Base-by-base conservation (phyloP, 495 filamentous ascomycete genomes). In the Xylaria palmicola region DNA sequence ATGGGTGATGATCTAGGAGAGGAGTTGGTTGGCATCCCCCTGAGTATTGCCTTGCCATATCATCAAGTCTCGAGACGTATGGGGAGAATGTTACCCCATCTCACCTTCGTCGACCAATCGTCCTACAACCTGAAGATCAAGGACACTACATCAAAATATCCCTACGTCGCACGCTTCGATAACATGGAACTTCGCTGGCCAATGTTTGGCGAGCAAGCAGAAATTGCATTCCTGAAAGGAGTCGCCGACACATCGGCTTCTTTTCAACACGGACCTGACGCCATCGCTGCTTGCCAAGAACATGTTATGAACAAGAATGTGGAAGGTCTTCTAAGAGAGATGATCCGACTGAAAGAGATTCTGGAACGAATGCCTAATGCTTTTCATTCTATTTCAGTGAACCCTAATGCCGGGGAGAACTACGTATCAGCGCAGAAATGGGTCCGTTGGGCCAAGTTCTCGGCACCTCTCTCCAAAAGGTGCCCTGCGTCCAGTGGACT, bases 171-270 rank as follows among this genome's bases (percentile, higher is more conserved):
- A 4, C 64, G 78, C 10, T 77, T 76, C 40, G 78, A 81, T 47
- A 81, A 82, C 55, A 82, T 77, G 73, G 79, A 81, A 32, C 71
- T 80, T 43, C 71, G 79, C n/a, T 82, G 79, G 79, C 75, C 79
- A 7, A 68, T 81, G 34, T 82, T 82, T 53, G 74, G 79, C 43
- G 78, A 82, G 68, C 69, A 76, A 20, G 75, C 77, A 1, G 79
- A 82, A 59, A 72, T 78, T 6, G 78, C 77, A 26, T 83, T 83
- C 58, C 70, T 73, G 2, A 78, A 75, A 49, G 75, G 74, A 13
- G 76, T 73, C 30, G 75, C 75, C 5, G 74, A 76, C 4, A 78
- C 75, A 22, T 75, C 75, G 45, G 75, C 75, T 24, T 78, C 75
- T 6, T 78, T 78, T 57, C 74, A 78, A 49, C 74, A 78, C 55